Evolutionary conservation across 441 rosid genomes (phyloP), one percentile per base, ranked within the genome.

Genomic region (Theobroma grandiflorum): DNA sequence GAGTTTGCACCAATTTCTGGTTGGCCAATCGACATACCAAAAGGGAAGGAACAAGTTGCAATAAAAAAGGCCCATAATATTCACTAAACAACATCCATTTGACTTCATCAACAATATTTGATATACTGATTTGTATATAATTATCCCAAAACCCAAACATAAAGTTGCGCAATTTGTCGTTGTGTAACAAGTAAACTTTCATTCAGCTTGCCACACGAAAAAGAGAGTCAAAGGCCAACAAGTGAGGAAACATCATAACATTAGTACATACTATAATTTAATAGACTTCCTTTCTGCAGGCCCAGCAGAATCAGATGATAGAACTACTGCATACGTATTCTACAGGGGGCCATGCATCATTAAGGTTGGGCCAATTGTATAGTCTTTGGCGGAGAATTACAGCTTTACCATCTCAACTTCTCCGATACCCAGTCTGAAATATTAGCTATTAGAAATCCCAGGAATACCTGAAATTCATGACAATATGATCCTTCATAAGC

Each of bases 391-490:
- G 8, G n/a, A 12, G 4, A 61, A 12, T 61, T 37, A 31, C 15
- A 57, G 33, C 37, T 62, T 12, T 45, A 78, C 45, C 71, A 8
- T 78, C 59, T 69, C 58, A 81, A 16, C 63, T 80, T 80, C n/a
- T 5, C 58, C 11, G 69, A 72, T 43, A 82, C 43, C 82, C 84
- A 80, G 55, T 85, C 79, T 16, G 79, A 79, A 0, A 61, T n/a
- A 49, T 82, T 80, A n/a, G 78, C 76, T 9, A 84, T 35, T 14
- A 77, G 16, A 78, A 85, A 85, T 53, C 82, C 87, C 72, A 85
- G 42, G 31, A 85, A 77, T 12, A 77, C 80, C 83, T 82, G 83
- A 43, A 55, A 58, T 22, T n/a, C 12, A 15, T 14, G 12, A 57
- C 31, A 57, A n/a, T n/a, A 57, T 57, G 31, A 57, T 20, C 11